These are phyloP conservation scores for Rhodomyrtus tomentosa DNA, from an alignment of 345 rosid genomes.

Conservation along the genomic window DNA sequence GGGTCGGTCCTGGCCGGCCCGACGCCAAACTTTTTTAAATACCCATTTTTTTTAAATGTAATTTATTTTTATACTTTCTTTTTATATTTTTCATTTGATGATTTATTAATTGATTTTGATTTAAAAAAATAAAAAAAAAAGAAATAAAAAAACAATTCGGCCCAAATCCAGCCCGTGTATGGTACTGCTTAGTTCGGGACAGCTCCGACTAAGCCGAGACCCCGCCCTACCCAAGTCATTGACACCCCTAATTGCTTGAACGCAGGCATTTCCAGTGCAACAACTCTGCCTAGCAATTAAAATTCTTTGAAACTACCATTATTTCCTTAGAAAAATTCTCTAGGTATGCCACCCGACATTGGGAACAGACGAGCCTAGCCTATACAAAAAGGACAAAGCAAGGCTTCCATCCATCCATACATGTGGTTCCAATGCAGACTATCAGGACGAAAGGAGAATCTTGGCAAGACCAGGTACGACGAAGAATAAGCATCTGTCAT, in stretches of 20 bases:
- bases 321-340: rapidly evolving
- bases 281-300: neutral
- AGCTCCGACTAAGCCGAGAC: too few relatives aligned
- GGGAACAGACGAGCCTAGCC: neutral
- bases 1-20: too few relatives aligned
- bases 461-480: neutral
- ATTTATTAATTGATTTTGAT: too few relatives aligned
- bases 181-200: too few relatives aligned
- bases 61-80: too few relatives aligned
- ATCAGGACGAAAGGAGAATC: neutral
- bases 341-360: neutral
- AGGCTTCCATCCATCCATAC: neutral
- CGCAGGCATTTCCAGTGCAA: neutral
- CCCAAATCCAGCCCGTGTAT: too few relatives aligned
- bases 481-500: neutral
- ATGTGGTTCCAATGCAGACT: neutral
- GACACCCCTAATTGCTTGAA: neutral
- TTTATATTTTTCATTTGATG: too few relatives aligned
- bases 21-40: too few relatives aligned
- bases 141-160: too few relatives aligned
- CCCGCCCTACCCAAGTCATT: too few relatives aligned
- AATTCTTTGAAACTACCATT: neutral
- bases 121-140: too few relatives aligned
- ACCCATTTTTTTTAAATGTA: too few relatives aligned
- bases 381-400: neutral